These are phyloP conservation scores for Talaromyces funiculosus DNA, from an alignment of 2,329 filamentous ascomycete species.

Conservation along the genomic window DNA sequence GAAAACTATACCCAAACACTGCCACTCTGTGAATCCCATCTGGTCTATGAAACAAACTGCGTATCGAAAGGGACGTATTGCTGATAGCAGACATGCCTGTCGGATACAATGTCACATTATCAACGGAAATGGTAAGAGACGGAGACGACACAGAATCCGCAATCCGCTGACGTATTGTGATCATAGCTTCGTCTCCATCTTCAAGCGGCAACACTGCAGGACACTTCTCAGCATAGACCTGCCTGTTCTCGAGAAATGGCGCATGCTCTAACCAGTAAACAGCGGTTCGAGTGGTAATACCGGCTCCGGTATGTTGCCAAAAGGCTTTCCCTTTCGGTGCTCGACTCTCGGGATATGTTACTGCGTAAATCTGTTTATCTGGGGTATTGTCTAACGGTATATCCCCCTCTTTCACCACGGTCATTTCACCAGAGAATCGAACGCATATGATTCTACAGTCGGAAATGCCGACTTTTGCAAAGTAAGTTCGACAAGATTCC, in stretches of 20 bases:
- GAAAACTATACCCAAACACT: not conserved
- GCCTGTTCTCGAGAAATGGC: not conserved
- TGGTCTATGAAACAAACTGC: not conserved
- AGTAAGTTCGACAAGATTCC: not conserved
- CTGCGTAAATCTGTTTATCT: not conserved
- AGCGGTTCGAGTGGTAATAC: constrained; percentile 1
- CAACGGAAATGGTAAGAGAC: not conserved
- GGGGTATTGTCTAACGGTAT: not conserved
- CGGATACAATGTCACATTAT: constrained; percentile 3
- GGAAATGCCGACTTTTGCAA: not conserved
- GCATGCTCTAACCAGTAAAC: constrained; percentile 10
- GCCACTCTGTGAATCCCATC: constrained; percentile 3
- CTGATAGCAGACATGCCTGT: constrained; percentile 10
- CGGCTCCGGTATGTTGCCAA: constrained; percentile 6
- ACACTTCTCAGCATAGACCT: not conserved
- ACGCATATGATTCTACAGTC: not conserved
- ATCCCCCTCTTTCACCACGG: not conserved
- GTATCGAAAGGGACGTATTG: constrained; percentile 5
- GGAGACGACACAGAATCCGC: not conserved
- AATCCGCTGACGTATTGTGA: not conserved
- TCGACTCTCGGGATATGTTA: constrained; percentile 1
- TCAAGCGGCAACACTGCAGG: not conserved
- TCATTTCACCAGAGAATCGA: not conserved
- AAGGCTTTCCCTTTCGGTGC: not conserved
- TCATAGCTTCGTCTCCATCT: not conserved